These are phyloP conservation scores for Microcyclosporella mali DNA, from an alignment of 2,329 filamentous ascomycete species.

Conservation along the genomic window DNA sequence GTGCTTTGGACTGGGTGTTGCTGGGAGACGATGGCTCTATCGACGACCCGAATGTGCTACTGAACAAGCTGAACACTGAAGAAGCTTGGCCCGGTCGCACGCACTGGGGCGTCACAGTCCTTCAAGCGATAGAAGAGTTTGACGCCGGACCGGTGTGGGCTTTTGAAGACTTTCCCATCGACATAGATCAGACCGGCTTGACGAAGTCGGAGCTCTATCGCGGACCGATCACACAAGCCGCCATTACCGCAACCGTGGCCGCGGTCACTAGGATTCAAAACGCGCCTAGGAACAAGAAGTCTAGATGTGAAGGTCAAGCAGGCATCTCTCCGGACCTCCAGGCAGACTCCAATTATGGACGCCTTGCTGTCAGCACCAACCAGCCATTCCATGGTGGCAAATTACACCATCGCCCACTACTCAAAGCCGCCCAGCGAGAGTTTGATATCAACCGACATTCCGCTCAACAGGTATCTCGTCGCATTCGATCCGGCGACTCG, in stretches of 20 bases:
- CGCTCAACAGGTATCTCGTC: conserved; percentile 37
- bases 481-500: conserved; percentile 39
- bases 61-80: conserved; percentile 25
- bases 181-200: conserved; percentile 36
- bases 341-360: conserved; percentile 24
- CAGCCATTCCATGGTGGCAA: conserved; percentile 35
- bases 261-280: conserved; percentile 35
- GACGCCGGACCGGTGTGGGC: conserved; percentile 43
- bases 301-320: too few species aligned
- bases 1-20: conserved; percentile 39
- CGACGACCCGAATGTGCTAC: conserved; percentile 26
- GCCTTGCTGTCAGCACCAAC: conserved; percentile 32
- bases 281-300: conserved; percentile 27
- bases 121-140: conserved; percentile 37
- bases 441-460: conserved; percentile 34
- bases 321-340: conserved; percentile 22
- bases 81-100: conserved; percentile 30
- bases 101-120: conserved; percentile 39
- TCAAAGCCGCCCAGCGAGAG: conserved; percentile 36
- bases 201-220: conserved; percentile 41
- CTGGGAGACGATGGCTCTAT: conserved; percentile 39
- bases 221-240: conserved; percentile 35
- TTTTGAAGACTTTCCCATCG: conserved; percentile 38
- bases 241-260: conserved; percentile 33
- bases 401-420: conserved; percentile 34